Base-by-base conservation (phyloP, 2,329 filamentous ascomycete species). In the Cercospora janseana region DNA sequence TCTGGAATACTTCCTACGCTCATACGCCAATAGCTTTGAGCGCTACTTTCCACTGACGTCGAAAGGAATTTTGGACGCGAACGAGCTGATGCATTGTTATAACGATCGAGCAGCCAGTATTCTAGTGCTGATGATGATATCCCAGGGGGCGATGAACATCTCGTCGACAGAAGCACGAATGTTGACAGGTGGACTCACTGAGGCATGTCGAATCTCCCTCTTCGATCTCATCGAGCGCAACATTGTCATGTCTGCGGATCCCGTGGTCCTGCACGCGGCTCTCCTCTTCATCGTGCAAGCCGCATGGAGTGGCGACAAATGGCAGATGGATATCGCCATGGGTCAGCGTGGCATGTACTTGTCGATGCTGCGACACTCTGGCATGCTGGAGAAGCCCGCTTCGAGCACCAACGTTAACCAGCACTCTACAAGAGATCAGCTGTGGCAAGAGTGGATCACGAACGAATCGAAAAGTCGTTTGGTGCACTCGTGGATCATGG, bases 311-410 rank as follows among this genome's bases (percentile, higher is more conserved):
- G 85, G 85, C 37, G 84, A 87, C 66, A 87, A 87, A 68, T 87
- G 84, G 83, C 81, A 86, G 57, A 87, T 87, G 83, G 83, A 87
- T 61, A 86, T 87, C 57, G 80, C 83, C 32, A 86, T 87, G 82
- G 83, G 84, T 23, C 85, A 87, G 66, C 77, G 83, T 40, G 82
- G 82, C 50, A 87, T 87, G 82, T 87, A 87, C 65, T 77, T 86
- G 52, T 78, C 83, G 51, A 87, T 87, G 84, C 70, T 87, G 16
- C 79, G 82, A 59, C 82, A 87, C 64, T 83, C 82, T 0, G 83
- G 84, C 16, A 79, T 85, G 70, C 70, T 87, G 23, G 82, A 86
- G 51, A 62, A 61, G 37, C 47, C 54, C 6, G 51, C 69, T 71
- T 6, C 76, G 74, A 46, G 71, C 70, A 4, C 68, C 70, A 15